phyloP scores from a whole-genome alignment of 2,329 filamentous ascomycete species.

The Colletotrichum gigasporum region DNA sequence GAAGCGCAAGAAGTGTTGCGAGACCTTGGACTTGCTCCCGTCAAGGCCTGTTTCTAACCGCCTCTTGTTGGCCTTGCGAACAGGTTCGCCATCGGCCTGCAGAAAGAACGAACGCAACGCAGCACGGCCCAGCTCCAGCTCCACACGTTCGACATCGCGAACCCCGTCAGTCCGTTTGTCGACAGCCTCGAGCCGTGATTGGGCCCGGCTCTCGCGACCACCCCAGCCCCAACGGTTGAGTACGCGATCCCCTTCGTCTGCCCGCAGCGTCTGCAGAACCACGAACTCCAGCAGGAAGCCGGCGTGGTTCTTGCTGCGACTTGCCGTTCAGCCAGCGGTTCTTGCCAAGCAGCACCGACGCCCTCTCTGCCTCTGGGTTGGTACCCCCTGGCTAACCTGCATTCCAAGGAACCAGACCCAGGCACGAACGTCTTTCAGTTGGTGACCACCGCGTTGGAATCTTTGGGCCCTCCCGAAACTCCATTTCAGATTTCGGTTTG shows the following conservation, averaged over 20 bases:
- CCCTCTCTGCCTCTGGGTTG: not conserved
- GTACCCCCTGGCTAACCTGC: slow-evolving; percentile 25
- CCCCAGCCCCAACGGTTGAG: slow-evolving; percentile 26
- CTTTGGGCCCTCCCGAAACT: slow-evolving; percentile 27
- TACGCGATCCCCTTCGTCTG: slow-evolving; percentile 32
- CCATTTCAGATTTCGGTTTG: slow-evolving; percentile 33
- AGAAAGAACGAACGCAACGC: slow-evolving; percentile 28
- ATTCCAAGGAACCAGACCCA: slow-evolving; percentile 24
- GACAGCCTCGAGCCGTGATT: slow-evolving; percentile 21
- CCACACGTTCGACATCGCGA: slow-evolving; percentile 20
- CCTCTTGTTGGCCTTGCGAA: slow-evolving; percentile 27
- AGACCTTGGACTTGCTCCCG: slow-evolving; percentile 13
- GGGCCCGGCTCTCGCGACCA: slow-evolving; percentile 10
- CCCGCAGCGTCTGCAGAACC: slow-evolving; percentile 7
- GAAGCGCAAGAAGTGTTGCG: slow-evolving; percentile 20
- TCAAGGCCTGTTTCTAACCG: slow-evolving; percentile 29
- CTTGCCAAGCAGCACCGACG: slow-evolving; percentile 10
- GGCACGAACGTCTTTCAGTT: slow-evolving; percentile 24
- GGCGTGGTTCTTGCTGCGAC: slow-evolving; percentile 22
- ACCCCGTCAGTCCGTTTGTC: slow-evolving; percentile 29
- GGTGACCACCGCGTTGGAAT: slow-evolving; percentile 29
- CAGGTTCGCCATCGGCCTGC: slow-evolving; percentile 28
- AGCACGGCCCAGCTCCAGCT: slow-evolving; percentile 26
- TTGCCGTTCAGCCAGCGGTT: slow-evolving; percentile 24
- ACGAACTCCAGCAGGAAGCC: slow-evolving; percentile 31